A percentile compares a stretch with the other conserved stretches of the same genome.
Evolutionary conservation across 768 basidiomycete species (phyloP).

Genomic region (Russula sp.): DNA sequence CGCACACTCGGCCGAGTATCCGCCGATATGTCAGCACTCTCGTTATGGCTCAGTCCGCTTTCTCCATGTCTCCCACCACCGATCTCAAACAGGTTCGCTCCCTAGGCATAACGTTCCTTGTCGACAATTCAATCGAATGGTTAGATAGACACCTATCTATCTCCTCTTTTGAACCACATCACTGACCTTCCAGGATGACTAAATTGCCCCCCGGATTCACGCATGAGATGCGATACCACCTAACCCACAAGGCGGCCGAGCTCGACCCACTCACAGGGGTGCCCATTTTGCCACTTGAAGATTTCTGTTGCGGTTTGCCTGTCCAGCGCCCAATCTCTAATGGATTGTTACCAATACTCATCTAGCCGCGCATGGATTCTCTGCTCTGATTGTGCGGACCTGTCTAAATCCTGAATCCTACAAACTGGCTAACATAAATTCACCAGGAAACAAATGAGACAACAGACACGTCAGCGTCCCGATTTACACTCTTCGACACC

Average conservation of each 20-base stretch:
- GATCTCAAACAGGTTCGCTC: conserved; percentile 24
- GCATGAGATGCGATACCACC: conserved; percentile 65
- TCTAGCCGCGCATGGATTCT: conserved; percentile 78
- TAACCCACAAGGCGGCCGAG: conserved; percentile 48
- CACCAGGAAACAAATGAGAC: conserved; percentile 54
- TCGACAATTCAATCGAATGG: conserved; percentile 43
- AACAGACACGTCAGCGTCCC: conserved; percentile 39
- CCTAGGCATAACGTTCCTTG: conserved; percentile 34
- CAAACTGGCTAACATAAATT: neutral
- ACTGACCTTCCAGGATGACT: conserved; percentile 56
- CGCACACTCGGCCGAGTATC: no score
- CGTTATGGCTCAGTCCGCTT: no score
- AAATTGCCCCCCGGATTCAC: conserved; percentile 74
- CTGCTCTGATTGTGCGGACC: conserved; percentile 62
- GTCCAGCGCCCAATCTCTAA: neutral
- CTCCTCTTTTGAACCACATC: neutral
- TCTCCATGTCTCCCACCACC: neutral
- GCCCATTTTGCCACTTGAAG: conserved; percentile 67
- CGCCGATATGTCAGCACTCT: no score
- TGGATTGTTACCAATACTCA: neutral
- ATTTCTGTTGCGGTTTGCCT: conserved; percentile 64
- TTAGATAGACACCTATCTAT: conserved; percentile 19
- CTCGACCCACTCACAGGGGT: conserved; percentile 48
- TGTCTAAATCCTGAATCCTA: neutral
- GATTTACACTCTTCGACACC: conserved; percentile 75